Conservation (phyloP, 768 basidiomycete genomes). For the Phylloporus sp. region DNA sequence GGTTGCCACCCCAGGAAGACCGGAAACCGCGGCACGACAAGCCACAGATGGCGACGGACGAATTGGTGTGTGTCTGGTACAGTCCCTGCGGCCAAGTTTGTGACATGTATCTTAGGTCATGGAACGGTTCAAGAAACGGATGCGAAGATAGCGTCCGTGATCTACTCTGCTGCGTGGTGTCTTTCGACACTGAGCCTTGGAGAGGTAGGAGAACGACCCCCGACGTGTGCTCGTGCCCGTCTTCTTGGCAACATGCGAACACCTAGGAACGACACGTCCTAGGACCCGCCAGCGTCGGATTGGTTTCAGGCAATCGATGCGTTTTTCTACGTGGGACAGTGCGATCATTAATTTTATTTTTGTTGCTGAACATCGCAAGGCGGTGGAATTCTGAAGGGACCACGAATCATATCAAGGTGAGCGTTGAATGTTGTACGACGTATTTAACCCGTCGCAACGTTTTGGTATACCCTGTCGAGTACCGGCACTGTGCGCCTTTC, state of each 20-base stretch:
- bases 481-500: too few relatives aligned
- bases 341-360: too few relatives aligned
- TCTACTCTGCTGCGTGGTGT: not conserved
- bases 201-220: not conserved
- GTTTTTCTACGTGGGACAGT: too few relatives aligned
- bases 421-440: too few relatives aligned
- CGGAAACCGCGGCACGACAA: constrained; percentile 46
- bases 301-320: too few relatives aligned
- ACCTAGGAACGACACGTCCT: too few relatives aligned
- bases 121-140: constrained; percentile 97
- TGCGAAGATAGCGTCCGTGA: constrained; percentile 56
- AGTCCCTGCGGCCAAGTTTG: not conserved
- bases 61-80: constrained; percentile 53
- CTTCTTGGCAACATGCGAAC: not conserved
- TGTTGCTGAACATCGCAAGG: too few relatives aligned
- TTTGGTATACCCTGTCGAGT: too few relatives aligned
- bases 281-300: too few relatives aligned
- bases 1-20: constrained; percentile 49
- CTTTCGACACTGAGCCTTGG: not conserved
- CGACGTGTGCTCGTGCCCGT: not conserved
- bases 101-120: constrained; percentile 55
- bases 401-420: too few relatives aligned
- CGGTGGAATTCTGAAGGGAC: too few relatives aligned
- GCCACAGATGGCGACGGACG: constrained; percentile 86
- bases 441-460: too few relatives aligned